Conservation (phyloP, 352 stramenopile species). For the Sclerospora graminicola region DNA sequence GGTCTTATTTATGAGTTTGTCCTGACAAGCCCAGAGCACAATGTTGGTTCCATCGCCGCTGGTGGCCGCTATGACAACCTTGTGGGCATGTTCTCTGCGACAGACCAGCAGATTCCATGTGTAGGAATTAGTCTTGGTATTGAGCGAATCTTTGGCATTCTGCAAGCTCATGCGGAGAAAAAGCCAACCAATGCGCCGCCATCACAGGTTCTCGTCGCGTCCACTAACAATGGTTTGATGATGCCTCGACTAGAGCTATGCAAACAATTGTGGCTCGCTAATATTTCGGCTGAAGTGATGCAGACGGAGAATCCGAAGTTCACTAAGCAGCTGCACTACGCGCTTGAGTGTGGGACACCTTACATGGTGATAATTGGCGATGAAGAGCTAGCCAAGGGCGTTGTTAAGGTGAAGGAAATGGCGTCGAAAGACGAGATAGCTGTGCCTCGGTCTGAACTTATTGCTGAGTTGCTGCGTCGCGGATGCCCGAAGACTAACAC, state of each 20-base stretch:
- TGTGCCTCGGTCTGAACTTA: constrained; percentile 59
- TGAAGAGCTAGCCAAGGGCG: constrained; percentile 88
- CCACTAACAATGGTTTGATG: constrained; percentile 64
- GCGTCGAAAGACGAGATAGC: constrained; percentile 86
- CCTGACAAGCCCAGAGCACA: constrained; percentile 75
- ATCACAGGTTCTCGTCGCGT: constrained; percentile 92
- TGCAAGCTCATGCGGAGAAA: constrained; percentile 89
- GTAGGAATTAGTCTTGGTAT: constrained; percentile 98
- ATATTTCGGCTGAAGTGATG: constrained; percentile 94
- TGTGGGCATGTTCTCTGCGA: constrained; percentile 95
- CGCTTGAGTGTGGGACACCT: constrained; percentile 90
- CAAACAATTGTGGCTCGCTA: constrained; percentile 78
- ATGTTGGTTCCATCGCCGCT: constrained; percentile 96
- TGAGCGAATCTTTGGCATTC: constrained; percentile 97
- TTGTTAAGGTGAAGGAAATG: constrained; percentile 97
- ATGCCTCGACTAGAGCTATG: constrained; percentile 64
- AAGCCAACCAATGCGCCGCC: constrained; percentile 20
- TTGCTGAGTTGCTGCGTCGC: constrained; percentile 59
- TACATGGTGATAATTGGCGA: constrained; percentile 97
- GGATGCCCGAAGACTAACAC: constrained; percentile 59
- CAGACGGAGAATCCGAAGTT: constrained; percentile 96
- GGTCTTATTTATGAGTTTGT: constrained; percentile 99
- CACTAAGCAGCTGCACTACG: constrained; percentile 94
- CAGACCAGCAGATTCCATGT: constrained; percentile 92
- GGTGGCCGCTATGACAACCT: constrained; percentile 98